Conservation (phyloP, 345 rosid species). For the Tarenaya hassleriana region DNA sequence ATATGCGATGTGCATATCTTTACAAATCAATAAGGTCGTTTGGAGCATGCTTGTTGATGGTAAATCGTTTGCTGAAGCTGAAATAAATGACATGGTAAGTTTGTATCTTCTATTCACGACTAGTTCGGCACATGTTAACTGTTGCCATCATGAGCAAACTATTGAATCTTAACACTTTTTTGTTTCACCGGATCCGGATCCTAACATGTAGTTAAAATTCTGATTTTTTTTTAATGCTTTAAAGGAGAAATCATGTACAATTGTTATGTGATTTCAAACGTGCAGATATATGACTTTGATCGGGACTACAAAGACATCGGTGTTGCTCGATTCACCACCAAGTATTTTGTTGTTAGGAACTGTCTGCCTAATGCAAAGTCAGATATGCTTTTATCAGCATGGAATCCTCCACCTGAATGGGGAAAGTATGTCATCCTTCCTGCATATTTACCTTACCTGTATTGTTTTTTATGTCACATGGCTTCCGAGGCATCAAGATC, state of each 20-base stretch:
- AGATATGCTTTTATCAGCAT: conserved; percentile 85
- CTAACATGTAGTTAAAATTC: background rate
- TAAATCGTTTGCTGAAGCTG: conserved; percentile 97
- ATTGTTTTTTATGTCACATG: background rate
- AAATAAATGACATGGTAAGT: conserved; percentile 97
- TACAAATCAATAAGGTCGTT: conserved; percentile 81
- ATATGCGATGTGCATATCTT: conserved; percentile 92
- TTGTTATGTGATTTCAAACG: background rate
- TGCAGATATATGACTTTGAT: conserved; percentile 93
- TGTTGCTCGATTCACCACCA: conserved; percentile 83
- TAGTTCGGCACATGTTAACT: background rate
- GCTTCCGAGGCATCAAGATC: conserved; percentile 1
- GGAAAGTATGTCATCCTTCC: conserved; percentile 56
- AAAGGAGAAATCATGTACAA: conserved; percentile 5
- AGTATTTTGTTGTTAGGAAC: conserved; percentile 76
- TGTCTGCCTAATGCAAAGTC: conserved; percentile 76
- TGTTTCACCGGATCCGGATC: background rate
- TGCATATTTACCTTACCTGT: background rate
- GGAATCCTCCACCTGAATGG: conserved; percentile 99
- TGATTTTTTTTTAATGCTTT: background rate
- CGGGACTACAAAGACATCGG: conserved; percentile 98
- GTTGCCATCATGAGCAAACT: background rate
- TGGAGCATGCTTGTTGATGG: conserved; percentile 99
- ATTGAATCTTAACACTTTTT: background rate
- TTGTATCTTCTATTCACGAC: conserved; percentile 2